Evolutionary conservation across 495 filamentous ascomycete genomes (phyloP).

Genomic region (Coniosporium apollinis): DNA sequence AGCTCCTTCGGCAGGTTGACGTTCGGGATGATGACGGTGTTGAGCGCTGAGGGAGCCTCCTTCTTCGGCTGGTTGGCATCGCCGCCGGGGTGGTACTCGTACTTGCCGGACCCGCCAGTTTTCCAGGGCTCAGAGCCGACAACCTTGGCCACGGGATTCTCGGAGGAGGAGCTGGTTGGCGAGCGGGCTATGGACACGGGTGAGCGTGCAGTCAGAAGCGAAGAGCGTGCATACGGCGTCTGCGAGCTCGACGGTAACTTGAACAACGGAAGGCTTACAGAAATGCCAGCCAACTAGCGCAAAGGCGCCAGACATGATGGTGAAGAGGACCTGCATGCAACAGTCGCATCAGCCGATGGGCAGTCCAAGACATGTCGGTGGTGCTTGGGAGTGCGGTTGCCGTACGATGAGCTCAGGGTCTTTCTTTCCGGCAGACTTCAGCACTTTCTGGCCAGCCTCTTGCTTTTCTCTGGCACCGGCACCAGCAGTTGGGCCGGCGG

Average conservation of each 20-base stretch:
- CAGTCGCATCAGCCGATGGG: constrained; percentile 2
- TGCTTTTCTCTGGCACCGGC: constrained; percentile 3
- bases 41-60: constrained; percentile 85
- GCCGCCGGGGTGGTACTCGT: constrained; percentile 85
- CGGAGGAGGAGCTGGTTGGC: constrained; percentile 71
- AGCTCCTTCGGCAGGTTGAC: constrained; percentile 83
- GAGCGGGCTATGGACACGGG: constrained; percentile 41
- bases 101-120: constrained; percentile 48
- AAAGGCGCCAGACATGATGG: constrained; percentile 81
- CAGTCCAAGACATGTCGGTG: not conserved
- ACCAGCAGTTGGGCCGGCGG: constrained; percentile 7
- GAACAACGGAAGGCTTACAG: constrained; percentile 26
- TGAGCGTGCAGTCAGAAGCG: constrained; percentile 1
- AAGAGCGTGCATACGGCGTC: no score
- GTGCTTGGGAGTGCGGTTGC: constrained; percentile 6
- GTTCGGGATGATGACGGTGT: constrained; percentile 83
- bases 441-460: constrained; percentile 26
- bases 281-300: constrained; percentile 79
- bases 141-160: constrained; percentile 57
- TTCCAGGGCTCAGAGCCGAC: constrained; percentile 81
- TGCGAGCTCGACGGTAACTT: not conserved
- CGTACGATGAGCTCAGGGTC: constrained; percentile 74
- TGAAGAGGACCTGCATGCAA: constrained; percentile 61
- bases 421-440: constrained; percentile 51
- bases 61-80: constrained; percentile 57